Evolutionary conservation across 495 filamentous ascomycete species (phyloP).

Genomic region (Neurospora tetraspora): DNA sequence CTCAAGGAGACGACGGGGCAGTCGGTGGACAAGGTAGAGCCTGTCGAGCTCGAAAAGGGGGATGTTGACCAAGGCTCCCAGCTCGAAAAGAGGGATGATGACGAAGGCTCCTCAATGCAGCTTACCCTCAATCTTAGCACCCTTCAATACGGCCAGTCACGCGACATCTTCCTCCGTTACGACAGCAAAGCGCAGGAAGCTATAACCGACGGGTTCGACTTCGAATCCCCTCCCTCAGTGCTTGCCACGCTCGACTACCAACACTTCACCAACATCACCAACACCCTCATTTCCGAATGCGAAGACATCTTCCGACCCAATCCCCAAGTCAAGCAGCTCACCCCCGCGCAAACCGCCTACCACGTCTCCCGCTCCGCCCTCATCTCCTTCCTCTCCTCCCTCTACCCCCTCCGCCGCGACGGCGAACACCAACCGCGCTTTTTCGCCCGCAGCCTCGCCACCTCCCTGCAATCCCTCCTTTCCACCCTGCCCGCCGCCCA

Average conservation of each 20-base stretch:
- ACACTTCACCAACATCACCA: constrained; percentile 1
- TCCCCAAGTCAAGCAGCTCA: constrained; percentile 4
- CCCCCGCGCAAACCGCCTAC: constrained; percentile 22
- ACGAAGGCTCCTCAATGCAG: neutral
- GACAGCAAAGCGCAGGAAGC: neutral
- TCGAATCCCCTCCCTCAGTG: constrained; percentile 8
- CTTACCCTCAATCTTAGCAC: constrained; percentile 28
- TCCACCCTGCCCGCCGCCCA: constrained; percentile 8
- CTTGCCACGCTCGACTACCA: constrained; percentile 24
- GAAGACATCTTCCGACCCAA: constrained; percentile 3
- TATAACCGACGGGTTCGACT: neutral
- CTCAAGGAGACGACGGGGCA: constrained; percentile 27
- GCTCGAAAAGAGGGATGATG: neutral
- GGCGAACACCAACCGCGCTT: constrained; percentile 21
- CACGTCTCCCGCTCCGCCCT: constrained; percentile 34
- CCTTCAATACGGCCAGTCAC: constrained; percentile 38
- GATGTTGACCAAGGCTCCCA: constrained; percentile 13
- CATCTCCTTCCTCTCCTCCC: constrained; percentile 26
- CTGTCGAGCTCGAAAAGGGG: constrained; percentile 2
- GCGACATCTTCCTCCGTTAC: constrained; percentile 32
- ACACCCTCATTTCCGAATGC: neutral
- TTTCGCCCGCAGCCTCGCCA: constrained; percentile 20
- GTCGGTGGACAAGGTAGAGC: constrained; percentile 16
- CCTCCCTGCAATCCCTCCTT: neutral
- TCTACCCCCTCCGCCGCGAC: constrained; percentile 17